These are phyloP conservation scores for Rheum nobile DNA, from an alignment of 148 eudicot species.

Conservation along the genomic window DNA sequence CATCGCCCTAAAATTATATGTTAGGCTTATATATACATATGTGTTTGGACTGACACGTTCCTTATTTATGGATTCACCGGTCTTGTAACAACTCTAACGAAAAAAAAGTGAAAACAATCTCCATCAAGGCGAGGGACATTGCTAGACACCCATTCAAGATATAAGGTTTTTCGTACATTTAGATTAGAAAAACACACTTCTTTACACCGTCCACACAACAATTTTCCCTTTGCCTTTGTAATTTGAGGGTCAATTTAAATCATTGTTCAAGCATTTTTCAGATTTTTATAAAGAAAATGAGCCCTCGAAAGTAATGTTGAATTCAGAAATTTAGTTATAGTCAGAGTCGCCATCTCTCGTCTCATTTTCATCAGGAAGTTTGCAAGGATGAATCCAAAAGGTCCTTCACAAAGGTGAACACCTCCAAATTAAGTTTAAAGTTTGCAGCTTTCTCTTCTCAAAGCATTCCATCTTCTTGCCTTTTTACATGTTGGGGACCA, in stretches of 20 bases:
- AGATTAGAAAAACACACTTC: background rate
- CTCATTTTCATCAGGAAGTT: background rate
- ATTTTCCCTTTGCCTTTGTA: background rate
- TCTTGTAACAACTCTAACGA: no score
- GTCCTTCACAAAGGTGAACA: background rate
- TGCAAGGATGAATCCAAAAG: background rate
- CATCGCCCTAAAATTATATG: no score
- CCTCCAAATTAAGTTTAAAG: background rate
- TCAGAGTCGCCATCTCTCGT: background rate
- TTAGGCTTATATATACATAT: no score
- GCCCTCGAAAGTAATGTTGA: background rate
- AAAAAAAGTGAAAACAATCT: background rate
- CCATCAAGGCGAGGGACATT: background rate
- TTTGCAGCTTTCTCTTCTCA: background rate
- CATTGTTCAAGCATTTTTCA: background rate
- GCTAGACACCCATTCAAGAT: slow-evolving; percentile 1
- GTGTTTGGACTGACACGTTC: no score
- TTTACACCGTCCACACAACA: background rate
- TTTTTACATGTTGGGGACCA: background rate
- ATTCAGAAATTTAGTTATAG: background rate
- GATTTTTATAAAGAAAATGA: background rate
- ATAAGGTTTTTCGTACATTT: background rate
- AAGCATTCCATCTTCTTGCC: background rate
- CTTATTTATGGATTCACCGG: no score
- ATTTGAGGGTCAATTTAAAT: background rate